Base-by-base conservation (phyloP, 2,329 filamentous ascomycete genomes). In the Paradendryphiella salina region DNA sequence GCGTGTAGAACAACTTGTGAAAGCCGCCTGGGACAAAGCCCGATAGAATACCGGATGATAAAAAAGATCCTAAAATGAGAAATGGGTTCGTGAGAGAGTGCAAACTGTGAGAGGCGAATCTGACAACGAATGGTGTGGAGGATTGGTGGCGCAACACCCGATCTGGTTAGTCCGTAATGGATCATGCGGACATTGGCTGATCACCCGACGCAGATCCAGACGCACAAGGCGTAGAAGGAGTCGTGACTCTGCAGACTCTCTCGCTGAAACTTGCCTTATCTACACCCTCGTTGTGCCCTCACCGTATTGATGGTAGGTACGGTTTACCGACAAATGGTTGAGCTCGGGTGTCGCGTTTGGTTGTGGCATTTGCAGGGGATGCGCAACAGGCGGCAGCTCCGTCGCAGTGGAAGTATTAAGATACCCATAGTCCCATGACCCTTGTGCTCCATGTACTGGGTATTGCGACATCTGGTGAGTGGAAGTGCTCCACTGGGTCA, bases 201-300 rank as follows among this genome's bases (percentile, higher is more conserved):
- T 70, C 66, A 70, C 59, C 66, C 61, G 67, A 67, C 57, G 53
- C 46, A 44, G 58, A 60, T 63, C 56, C 56, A 60, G 56, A 61
- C 59, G 50, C 63, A 58, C 62, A 56, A 55, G 54, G 46, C 56
- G 52, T 49, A 43, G 47, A 47, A 46, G 47, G 52, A 52, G 60
- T 53, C 45, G 46, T 60, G 54, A 54, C 52, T 43, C 41, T 46
- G 47, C 36, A 35, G 46, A 46, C 49, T 39, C 39, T 52, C 23
- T 46, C 41, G 45, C 44, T 34, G 21, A 37, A 23, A 37, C 42
- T 34, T 43, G 44, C 20, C 54, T 46, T 45, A 51, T 42, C 61
- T 66, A 73, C 45, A 70, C 67, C 46, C 67, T 70, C 54, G 70
- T 72, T 34, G 70, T 73, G 57, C 67, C 68, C 59, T 73, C 69